phyloP scores from a whole-genome alignment of 164 flowering plant species.

The Aristolochia contorta region DNA sequence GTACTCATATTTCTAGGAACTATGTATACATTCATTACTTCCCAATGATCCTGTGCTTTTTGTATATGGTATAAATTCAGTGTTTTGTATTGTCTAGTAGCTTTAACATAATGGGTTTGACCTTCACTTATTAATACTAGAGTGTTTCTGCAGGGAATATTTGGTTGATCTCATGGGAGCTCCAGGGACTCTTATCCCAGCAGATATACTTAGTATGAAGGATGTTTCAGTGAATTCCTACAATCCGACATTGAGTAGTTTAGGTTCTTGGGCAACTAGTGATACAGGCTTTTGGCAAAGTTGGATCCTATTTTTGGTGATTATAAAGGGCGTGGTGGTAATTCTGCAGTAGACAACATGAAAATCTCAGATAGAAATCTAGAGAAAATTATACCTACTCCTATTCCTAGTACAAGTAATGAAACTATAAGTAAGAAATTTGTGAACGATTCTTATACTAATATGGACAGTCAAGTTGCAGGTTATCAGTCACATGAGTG shows the following conservation, averaged over 20 bases:
- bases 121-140: slow-evolving; percentile 3
- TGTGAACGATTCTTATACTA: slow-evolving; percentile 35
- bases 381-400: slow-evolving; percentile 29
- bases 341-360: slow-evolving; percentile 14
- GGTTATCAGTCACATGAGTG: slow-evolving; percentile 24
- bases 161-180: slow-evolving; percentile 99
- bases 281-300: slow-evolving; percentile 22
- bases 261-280: slow-evolving; percentile 22
- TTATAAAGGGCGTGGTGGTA: slow-evolving; percentile 25
- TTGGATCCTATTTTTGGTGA: slow-evolving; percentile 20
- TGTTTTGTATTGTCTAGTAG: background rate
- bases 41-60: too few species aligned
- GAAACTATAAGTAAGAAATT: slow-evolving; percentile 11
- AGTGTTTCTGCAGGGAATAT: slow-evolving; percentile 61
- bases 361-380: slow-evolving; percentile 18
- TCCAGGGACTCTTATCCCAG: slow-evolving; percentile 96
- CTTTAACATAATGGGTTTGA: background rate
- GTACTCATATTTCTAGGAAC: too few species aligned
- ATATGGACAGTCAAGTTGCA: slow-evolving; percentile 16
- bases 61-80: background rate
- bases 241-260: slow-evolving; percentile 31
- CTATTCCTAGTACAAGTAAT: slow-evolving; percentile 22
- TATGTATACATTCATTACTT: too few species aligned
- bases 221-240: slow-evolving; percentile 39
- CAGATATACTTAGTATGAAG: slow-evolving; percentile 56